These are phyloP conservation scores for Stereum hirsutum DNA, from an alignment of 1,284 basidiomycete genomes.

Conservation along the genomic window DNA sequence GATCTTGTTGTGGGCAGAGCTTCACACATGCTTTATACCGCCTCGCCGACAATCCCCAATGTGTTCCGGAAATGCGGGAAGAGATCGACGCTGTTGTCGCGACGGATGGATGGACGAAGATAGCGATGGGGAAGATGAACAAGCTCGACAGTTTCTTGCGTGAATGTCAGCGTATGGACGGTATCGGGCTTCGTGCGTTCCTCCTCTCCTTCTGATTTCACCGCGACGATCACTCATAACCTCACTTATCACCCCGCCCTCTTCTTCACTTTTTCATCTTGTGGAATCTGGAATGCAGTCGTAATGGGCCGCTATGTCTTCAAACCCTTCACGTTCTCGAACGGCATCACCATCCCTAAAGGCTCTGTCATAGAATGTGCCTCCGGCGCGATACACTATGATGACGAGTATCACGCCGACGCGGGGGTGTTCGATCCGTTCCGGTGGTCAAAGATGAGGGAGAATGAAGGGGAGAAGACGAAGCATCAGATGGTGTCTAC, in stretches of 20 bases:
- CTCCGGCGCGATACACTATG: slow-evolving; percentile 15
- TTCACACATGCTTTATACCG: slow-evolving; percentile 27
- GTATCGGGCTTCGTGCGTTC: slow-evolving; percentile 18
- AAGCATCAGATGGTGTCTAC: slow-evolving; percentile 18
- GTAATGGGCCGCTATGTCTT: slow-evolving; percentile 22
- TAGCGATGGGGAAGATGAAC: slow-evolving; percentile 27
- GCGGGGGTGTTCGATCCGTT: slow-evolving; percentile 21
- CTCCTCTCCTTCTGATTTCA: background rate
- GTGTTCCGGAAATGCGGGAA: slow-evolving; percentile 27
- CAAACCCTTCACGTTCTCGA: slow-evolving; percentile 29
- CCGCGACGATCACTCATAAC: background rate
- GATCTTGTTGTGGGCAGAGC: slow-evolving; percentile 11
- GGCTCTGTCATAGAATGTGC: slow-evolving; percentile 16
- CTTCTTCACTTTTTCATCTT: too few species aligned
- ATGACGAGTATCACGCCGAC: slow-evolving; percentile 18
- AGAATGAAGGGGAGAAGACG: slow-evolving; percentile 7
- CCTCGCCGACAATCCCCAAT: slow-evolving; percentile 28
- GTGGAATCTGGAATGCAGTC: too few species aligned
- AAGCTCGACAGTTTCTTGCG: slow-evolving; percentile 39
- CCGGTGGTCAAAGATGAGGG: slow-evolving; percentile 18
- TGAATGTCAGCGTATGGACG: slow-evolving; percentile 28
- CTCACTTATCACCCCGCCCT: too few species aligned
- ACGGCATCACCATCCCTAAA: slow-evolving; percentile 30
- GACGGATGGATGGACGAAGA: slow-evolving; percentile 35
- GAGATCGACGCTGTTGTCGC: slow-evolving; percentile 29